phyloP scores from a whole-genome alignment of 352 stramenopile genomes.

The Pythium phragmiticola region DNA sequence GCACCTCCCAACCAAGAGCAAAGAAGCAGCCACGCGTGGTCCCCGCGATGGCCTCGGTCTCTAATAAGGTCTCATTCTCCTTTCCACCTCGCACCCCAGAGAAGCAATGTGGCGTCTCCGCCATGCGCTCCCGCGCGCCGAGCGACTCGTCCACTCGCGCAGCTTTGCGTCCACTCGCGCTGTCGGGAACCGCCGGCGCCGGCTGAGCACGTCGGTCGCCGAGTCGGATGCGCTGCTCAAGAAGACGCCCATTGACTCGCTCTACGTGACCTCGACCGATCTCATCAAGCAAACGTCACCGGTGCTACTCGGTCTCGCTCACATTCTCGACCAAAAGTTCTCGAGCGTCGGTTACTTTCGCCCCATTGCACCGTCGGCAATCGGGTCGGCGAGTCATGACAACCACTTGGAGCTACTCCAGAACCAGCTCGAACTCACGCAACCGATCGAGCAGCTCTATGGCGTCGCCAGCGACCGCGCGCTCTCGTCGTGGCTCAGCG shows the following conservation, averaged over 20 bases:
- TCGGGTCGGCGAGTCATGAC: slow-evolving; percentile 35
- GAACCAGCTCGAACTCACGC: slow-evolving; percentile 49
- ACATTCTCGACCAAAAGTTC: slow-evolving; percentile 78
- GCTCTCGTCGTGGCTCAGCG: slow-evolving; percentile 48
- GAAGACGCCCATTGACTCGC: slow-evolving; percentile 47
- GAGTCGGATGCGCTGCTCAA: slow-evolving; percentile 8
- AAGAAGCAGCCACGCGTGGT: not conserved
- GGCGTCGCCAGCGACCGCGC: slow-evolving; percentile 59
- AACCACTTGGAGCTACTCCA: slow-evolving; percentile 75
- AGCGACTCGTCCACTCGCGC: slow-evolving; percentile 3
- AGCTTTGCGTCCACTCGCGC: slow-evolving; percentile 17
- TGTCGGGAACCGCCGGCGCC: slow-evolving; percentile 9
- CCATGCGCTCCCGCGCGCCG: slow-evolving; percentile 10
- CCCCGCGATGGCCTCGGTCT: no score
- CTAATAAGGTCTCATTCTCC: not conserved
- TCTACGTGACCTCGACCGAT: slow-evolving; percentile 74
- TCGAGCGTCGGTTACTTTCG: slow-evolving; percentile 74
- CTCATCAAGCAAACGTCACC: slow-evolving; percentile 61
- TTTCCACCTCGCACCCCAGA: not conserved
- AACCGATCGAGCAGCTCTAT: slow-evolving; percentile 47
- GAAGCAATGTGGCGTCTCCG: slow-evolving; percentile 19
- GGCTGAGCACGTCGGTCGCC: slow-evolving; percentile 16
- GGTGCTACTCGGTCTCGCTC: slow-evolving; percentile 61
- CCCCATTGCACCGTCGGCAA: slow-evolving; percentile 49
- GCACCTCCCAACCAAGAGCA: not conserved